Base-by-base conservation (phyloP, 805 yeast genomes). In the Starmerella khaoyaiensis region DNA sequence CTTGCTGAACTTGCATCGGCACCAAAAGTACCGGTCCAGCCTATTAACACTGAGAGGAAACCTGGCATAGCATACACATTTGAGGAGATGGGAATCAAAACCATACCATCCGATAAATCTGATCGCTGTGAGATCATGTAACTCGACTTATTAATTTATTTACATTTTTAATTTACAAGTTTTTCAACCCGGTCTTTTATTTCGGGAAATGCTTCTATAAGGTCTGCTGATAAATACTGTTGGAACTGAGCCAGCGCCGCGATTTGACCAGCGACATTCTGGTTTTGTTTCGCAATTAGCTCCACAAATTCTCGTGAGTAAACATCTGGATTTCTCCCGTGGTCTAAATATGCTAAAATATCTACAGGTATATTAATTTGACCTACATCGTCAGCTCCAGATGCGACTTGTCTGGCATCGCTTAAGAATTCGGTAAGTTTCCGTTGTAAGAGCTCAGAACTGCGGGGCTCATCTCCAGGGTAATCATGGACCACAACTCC, bases 241-340 rank as follows among this genome's bases (percentile, higher is more conserved):
- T 80, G 63, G 46, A 86, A 67, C 39, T 70, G 36, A 9, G 54
- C 60, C 60, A 79, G 67, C 1, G 84, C 94, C 29, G 62, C 52
- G 70, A 81, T 73, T 56, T 82, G 82, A 4, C 95, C 97, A 52
- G 83, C 71, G 37, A 90, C 65, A 47, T 77, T 74, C 52, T 93
- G 95, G 53, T 90, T 90, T 31, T 84, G 75, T 49, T 82, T 76
- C 27, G 84, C 76, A n/a, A 90, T 79, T 24, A 87, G 81, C 55
- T 90, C 98, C 12, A 87, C 82, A 60, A 90, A 90, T 60, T 90
- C 98, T 55, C 98, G 70, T 1, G 97, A 84, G 58, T 90, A 90
- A 27, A 90, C 84, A 54, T 90, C 97, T 0, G 98, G 97, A 54
- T 90, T 90, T 48, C 98, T 67, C 2, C 98, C 98, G 52, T 83